phyloP scores from a whole-genome alignment of 179 eudicot genomes.

The Patellifolia procumbens region DNA sequence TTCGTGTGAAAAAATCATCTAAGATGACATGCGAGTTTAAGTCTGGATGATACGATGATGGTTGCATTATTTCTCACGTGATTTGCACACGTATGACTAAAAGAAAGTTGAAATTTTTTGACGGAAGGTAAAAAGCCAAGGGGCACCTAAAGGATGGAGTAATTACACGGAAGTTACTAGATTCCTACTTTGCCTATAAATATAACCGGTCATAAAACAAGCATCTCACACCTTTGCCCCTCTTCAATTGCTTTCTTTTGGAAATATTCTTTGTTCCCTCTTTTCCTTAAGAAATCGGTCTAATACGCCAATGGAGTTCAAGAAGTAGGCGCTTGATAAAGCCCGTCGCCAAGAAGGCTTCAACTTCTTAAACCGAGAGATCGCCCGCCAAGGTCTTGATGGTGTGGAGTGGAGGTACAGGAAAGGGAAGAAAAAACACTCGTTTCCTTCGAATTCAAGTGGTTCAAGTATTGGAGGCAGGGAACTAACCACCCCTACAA shows the following conservation, averaged over 20 bases:
- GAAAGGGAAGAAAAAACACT: background rate
- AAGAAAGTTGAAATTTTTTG: no score
- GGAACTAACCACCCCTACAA: background rate
- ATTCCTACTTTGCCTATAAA: no score
- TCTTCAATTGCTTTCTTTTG: background rate
- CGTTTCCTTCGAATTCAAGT: background rate
- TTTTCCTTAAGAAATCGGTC: background rate
- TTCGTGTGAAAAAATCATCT: no score
- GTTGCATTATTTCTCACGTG: no score
- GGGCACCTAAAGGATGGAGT: no score
- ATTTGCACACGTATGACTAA: no score
- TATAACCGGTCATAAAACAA: background rate
- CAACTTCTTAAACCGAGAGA: background rate
- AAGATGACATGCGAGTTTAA: no score
- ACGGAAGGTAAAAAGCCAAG: no score
- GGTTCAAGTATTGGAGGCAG: background rate
- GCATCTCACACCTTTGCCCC: background rate
- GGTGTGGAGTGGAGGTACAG: background rate
- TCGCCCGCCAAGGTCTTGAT: background rate
- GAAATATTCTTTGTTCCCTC: background rate
- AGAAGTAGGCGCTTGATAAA: background rate
- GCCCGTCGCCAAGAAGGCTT: background rate
- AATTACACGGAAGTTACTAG: no score
- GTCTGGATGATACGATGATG: no score
- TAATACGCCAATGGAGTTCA: no score